Evolutionary conservation across 1,284 basidiomycete species (phyloP).

Genomic region (Ustilago xerochloae): DNA sequence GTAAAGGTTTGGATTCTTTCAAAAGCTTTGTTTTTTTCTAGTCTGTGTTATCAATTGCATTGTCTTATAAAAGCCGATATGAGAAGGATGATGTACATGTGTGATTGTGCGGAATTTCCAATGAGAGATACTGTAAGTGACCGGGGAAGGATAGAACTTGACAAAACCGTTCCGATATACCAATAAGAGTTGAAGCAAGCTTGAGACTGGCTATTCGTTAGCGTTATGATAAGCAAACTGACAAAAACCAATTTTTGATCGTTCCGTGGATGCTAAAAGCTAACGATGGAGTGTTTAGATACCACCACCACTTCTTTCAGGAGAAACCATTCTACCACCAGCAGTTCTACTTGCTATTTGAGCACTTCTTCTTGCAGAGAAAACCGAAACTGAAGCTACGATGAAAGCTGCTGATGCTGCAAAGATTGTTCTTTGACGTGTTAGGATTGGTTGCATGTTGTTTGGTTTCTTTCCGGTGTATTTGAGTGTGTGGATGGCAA

Average conservation of each 20-base stretch:
- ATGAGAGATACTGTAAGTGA: too few species aligned
- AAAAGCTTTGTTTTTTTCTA: not conserved
- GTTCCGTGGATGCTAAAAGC: too few species aligned
- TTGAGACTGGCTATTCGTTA: too few species aligned
- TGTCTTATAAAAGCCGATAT: too few species aligned
- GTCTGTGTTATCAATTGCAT: not conserved
- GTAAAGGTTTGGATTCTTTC: not conserved
- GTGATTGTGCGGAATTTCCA: too few species aligned
- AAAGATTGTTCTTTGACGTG: constrained; percentile 32
- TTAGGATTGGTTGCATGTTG: constrained; percentile 28
- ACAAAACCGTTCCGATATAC: too few species aligned
- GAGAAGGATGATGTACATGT: too few species aligned
- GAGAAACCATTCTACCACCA: constrained; percentile 34
- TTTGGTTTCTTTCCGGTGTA: not conserved
- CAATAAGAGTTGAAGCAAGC: too few species aligned
- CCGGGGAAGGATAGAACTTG: too few species aligned
- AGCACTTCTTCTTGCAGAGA: constrained; percentile 40
- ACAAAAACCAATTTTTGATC: too few species aligned
- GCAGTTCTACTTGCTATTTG: constrained; percentile 35
- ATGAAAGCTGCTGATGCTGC: constrained; percentile 39
- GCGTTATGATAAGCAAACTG: too few species aligned
- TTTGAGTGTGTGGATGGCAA: not conserved
- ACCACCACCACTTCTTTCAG: constrained; percentile 49
- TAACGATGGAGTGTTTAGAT: constrained; percentile 11
- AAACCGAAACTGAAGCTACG: constrained; percentile 35